These are phyloP conservation scores for Psilocybe subaeruginosa DNA, from an alignment of 768 basidiomycete species.

Conservation along the genomic window DNA sequence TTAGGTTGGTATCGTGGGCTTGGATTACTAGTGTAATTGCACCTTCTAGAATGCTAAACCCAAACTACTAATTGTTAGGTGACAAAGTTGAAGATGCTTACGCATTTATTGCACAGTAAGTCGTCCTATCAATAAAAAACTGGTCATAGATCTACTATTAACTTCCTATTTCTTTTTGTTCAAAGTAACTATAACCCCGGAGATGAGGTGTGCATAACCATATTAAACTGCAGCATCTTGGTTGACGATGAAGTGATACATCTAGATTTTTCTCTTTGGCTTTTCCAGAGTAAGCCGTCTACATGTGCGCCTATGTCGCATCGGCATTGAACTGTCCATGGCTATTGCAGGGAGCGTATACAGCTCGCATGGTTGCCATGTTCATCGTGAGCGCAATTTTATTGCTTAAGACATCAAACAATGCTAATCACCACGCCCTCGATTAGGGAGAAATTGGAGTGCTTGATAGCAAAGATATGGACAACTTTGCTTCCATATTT, in stretches of 20 bases:
- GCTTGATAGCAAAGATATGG: slow-evolving; percentile 74
- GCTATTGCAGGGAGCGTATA: slow-evolving; percentile 68
- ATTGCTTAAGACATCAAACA: neutral
- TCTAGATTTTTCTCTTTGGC: slow-evolving; percentile 75
- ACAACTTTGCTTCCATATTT: slow-evolving; percentile 69
- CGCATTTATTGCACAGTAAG: slow-evolving; percentile 81
- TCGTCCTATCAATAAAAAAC: slow-evolving; percentile 6
- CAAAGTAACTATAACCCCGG: slow-evolving; percentile 69
- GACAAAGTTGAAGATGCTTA: slow-evolving; percentile 81
- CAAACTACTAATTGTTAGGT: slow-evolving; percentile 33
- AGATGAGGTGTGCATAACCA: slow-evolving; percentile 56
- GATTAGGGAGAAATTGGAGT: slow-evolving; percentile 69
- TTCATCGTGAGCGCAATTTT: slow-evolving; percentile 53
- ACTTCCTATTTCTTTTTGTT: neutral
- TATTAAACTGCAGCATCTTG: slow-evolving; percentile 4
- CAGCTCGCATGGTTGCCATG: slow-evolving; percentile 72
- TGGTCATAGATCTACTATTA: neutral
- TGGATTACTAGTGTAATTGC: neutral
- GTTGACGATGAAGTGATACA: neutral
- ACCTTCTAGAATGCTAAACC: slow-evolving; percentile 1
- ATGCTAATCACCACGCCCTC: neutral
- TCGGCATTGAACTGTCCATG: neutral
- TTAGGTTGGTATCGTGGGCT: slow-evolving; percentile 44
- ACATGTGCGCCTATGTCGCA: neutral
- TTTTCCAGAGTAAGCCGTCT: slow-evolving; percentile 61